Evolutionary conservation across 1,284 basidiomycete genomes (phyloP), one percentile per base, ranked within the genome.

Genomic region (Ustilago loliicola): DNA sequence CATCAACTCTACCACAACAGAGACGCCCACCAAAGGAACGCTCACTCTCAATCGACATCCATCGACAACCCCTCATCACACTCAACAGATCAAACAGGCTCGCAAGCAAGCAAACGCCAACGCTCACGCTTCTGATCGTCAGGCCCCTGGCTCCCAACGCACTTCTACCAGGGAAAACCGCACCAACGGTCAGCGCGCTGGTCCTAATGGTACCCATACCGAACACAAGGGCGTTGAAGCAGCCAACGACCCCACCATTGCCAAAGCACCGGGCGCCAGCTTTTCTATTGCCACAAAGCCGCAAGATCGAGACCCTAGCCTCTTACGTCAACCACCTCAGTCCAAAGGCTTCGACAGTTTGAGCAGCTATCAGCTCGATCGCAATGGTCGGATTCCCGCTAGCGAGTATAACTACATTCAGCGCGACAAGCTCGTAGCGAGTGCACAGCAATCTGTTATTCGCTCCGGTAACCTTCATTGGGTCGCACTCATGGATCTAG

Each of bases 401-500:
- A 73, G 53, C 60, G 66, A 70, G 17, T 77, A 55, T 64, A 73
- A 77, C 54, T 73, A 77, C 42, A 13, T 62, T 4, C 68, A 79
- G 40, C 79, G 80, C 21, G 80, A 82, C 55, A 66, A 66, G 30
- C 70, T 82, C 27, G 79, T 79, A 1, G 59, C 65, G n/a, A 72
- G 73, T 42, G 77, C 79, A 30, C 78, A 80, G 38, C 62, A 68
- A 13, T 73, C 79, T 1, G 72, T 76, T 6, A 71, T 69, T 19
- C 61, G 56, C 13, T 66, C 77, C 4, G 77, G 75, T 34, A 77
- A 80, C 48, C 19, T 72, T 4, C 67, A 85, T 23, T 85, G 84
- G 84, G 58, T 82, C 19, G 69, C 70, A n/a, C 68, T 85, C 27
- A 74, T 84, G 64, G 73, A 85, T 21, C 71, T 80, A 30, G 76